phyloP scores from a whole-genome alignment of 202 grass and related monocot genomes.

The Sporobolus alterniflorus region DNA sequence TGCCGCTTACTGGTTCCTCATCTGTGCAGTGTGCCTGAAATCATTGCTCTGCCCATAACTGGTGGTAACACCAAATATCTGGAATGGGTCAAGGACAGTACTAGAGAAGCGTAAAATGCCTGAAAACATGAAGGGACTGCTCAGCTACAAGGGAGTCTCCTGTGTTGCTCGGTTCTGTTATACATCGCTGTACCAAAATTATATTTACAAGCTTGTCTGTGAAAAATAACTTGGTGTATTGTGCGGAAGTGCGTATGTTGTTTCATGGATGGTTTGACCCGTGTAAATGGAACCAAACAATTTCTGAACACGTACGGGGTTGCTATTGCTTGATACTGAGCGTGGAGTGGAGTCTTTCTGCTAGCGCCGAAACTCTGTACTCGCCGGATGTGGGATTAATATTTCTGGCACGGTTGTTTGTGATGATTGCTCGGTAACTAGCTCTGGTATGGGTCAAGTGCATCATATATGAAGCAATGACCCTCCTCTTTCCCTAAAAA shows the following conservation, averaged over 20 bases:
- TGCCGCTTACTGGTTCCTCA: neutral
- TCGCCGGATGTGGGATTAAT: too few relatives aligned
- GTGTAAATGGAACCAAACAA: neutral
- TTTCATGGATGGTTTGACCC: neutral
- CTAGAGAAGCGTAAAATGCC: conserved; percentile 24
- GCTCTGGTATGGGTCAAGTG: too few relatives aligned
- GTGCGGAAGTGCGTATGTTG: neutral
- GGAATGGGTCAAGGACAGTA: conserved; percentile 81
- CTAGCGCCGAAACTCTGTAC: too few relatives aligned
- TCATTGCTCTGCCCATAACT: conserved; percentile 74
- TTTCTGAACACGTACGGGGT: neutral
- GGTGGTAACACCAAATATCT: conserved; percentile 78
- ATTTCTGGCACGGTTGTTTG: neutral
- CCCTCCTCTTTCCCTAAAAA: too few relatives aligned
- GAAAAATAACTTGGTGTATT: neutral
- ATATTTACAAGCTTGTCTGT: neutral
- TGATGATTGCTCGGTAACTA: neutral
- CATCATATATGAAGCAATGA: too few relatives aligned
- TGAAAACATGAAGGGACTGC: neutral
- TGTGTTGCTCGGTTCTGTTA: neutral
- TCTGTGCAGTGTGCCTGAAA: conserved; percentile 72
- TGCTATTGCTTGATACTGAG: neutral
- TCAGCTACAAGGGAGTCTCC: neutral
- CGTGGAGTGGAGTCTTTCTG: neutral
- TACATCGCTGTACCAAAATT: neutral